These are phyloP conservation scores for Dendrocalamus latiflorus DNA, from an alignment of 202 grass and related monocot species.

Conservation along the genomic window DNA sequence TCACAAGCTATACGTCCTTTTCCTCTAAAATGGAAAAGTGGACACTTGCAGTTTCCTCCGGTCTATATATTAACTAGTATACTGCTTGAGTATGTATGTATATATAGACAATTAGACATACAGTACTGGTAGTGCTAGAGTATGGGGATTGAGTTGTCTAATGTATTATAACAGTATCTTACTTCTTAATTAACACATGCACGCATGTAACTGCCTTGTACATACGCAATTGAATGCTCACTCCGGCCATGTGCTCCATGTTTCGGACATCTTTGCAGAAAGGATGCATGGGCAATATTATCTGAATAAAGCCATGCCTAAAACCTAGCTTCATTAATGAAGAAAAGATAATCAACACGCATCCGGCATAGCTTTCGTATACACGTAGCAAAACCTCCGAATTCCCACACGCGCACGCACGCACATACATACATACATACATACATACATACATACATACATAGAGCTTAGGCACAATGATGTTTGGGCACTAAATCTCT, in stretches of 20 bases:
- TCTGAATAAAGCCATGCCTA: not conserved
- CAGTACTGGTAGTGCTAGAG: not conserved
- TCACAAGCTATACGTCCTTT: not conserved
- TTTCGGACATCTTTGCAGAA: not conserved
- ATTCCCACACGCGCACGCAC: no score
- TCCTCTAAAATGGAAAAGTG: not conserved
- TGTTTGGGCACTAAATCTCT: no score
- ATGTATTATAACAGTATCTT: constrained; percentile 21
- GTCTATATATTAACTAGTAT: not conserved
- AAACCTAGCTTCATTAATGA: not conserved
- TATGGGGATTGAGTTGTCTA: not conserved
- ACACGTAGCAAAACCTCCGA: not conserved
- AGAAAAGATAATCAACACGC: constrained; percentile 7
- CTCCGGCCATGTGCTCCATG: not conserved
- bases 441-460: no score
- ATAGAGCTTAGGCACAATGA: no score
- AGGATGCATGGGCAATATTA: constrained; percentile 28
- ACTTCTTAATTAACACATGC: constrained; percentile 32
- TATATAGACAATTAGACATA: no score
- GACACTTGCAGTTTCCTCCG: not conserved
- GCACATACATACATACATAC: no score
- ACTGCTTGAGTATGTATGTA: not conserved
- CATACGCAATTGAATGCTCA: not conserved
- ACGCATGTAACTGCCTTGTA: not conserved
- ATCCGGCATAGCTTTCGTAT: not conserved